Conservation (phyloP, 1,284 basidiomycete genomes). For the Hemileccinum hortonii region DNA sequence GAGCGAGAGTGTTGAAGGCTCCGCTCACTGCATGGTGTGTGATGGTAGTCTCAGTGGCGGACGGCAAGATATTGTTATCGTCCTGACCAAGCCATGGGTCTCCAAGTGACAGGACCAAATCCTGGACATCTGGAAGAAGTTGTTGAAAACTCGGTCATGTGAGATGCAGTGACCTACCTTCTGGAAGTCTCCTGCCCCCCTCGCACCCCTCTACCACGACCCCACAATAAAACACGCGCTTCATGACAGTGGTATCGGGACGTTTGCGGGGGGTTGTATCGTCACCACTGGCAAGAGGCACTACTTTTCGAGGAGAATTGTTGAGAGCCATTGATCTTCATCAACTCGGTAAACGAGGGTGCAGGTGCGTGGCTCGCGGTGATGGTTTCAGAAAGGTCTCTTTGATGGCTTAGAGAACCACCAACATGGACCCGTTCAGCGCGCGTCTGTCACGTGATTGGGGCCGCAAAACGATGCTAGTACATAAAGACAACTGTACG, state of each 20-base stretch:
- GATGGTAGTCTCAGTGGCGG: slow-evolving; percentile 38
- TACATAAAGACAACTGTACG: slow-evolving; percentile 6
- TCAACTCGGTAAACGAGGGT: slow-evolving; percentile 12
- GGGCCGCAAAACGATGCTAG: slow-evolving; percentile 7
- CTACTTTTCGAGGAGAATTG: slow-evolving; percentile 66
- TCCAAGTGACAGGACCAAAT: slow-evolving; percentile 73
- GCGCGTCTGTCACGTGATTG: slow-evolving; percentile 32
- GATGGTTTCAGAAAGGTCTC: not conserved
- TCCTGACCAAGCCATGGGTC: slow-evolving; percentile 50
- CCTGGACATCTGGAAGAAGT: slow-evolving; percentile 62
- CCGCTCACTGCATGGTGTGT: slow-evolving; percentile 45
- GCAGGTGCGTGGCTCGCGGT: slow-evolving; percentile 4
- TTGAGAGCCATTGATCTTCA: slow-evolving; percentile 41
- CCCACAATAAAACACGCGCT: slow-evolving; percentile 76
- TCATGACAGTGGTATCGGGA: slow-evolving; percentile 48
- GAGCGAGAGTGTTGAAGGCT: not conserved
- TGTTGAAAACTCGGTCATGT: not conserved
- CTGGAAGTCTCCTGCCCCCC: slow-evolving; percentile 61
- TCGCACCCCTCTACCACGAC: slow-evolving; percentile 80
- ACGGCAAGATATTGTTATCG: slow-evolving; percentile 44
- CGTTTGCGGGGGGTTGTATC: slow-evolving; percentile 46
- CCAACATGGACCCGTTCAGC: slow-evolving; percentile 2
- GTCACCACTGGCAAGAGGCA: slow-evolving; percentile 67
- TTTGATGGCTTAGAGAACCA: not conserved
- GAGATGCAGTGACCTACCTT: slow-evolving; percentile 47